These are phyloP conservation scores for Aspergillus biplanus DNA, from an alignment of 495 filamentous ascomycete genomes.

Conservation along the genomic window DNA sequence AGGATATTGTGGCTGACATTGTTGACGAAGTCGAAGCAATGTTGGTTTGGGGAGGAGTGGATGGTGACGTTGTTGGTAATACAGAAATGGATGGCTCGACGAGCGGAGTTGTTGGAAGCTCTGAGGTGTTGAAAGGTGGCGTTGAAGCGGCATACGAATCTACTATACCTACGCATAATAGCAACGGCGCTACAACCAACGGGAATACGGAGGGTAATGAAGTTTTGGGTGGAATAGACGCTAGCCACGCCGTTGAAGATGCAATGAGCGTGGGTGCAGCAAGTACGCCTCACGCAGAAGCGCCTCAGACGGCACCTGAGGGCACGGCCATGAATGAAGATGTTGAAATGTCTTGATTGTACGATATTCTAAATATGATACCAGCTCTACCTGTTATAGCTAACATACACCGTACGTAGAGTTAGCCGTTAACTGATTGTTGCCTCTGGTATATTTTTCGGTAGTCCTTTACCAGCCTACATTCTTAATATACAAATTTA, in stretches of 20 bases:
- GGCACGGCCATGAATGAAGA: constrained; percentile 34
- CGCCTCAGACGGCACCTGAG: constrained; percentile 15
- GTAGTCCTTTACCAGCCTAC: too few relatives aligned
- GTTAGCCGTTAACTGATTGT: not conserved
- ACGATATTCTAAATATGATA: constrained; percentile 2
- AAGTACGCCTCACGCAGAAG: constrained; percentile 35
- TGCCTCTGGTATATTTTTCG: not conserved
- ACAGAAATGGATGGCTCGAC: constrained; percentile 34
- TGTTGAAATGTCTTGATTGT: constrained; percentile 45
- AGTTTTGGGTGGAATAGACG: constrained; percentile 20
- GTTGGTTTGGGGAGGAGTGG: constrained; percentile 50
- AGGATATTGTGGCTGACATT: constrained; percentile 90
- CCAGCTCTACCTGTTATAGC: not conserved
- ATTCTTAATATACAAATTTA: too few relatives aligned
- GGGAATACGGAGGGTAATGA: constrained; percentile 12
- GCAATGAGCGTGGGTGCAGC: constrained; percentile 33
- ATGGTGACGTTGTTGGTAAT: constrained; percentile 42
- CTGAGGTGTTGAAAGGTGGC: constrained; percentile 42
- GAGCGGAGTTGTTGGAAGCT: constrained; percentile 39
- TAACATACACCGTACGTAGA: not conserved
- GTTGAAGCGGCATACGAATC: constrained; percentile 43
- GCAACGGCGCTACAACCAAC: not conserved
- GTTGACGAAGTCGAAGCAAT: constrained; percentile 83
- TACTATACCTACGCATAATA: constrained; percentile 22
- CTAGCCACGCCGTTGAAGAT: constrained; percentile 31